Percentiles rank a stretch among this genome's conserved stretches.
Evolutionary conservation across 495 filamentous ascomycete species (phyloP).

Genomic region (Cercophora newfieldiana): DNA sequence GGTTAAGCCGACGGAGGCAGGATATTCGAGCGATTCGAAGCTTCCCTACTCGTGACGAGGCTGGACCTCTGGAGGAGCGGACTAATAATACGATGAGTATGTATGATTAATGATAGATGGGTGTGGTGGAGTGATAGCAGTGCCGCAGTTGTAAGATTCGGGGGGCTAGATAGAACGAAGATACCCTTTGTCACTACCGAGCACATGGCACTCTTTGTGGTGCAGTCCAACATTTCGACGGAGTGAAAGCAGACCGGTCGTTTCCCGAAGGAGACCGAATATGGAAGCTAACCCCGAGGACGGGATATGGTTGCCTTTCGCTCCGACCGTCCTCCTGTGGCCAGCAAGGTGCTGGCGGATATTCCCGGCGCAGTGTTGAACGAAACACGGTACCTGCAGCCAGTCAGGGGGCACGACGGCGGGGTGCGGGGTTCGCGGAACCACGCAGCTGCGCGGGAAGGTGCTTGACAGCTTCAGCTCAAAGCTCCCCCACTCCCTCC

Average conservation of each 20-base stretch:
- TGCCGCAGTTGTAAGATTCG: neutral
- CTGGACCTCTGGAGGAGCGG: neutral
- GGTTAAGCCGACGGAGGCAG: slow-evolving; percentile 43
- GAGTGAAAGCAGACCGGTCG: neutral
- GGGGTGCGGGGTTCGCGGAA: neutral
- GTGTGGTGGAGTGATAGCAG: neutral
- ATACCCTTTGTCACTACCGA: neutral
- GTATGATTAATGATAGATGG: neutral
- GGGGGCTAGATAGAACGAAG: neutral
- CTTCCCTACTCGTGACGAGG: slow-evolving; percentile 24
- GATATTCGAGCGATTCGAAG: slow-evolving; percentile 34
- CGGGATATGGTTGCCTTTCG: neutral
- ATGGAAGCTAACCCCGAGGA: neutral
- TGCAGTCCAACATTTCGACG: neutral
- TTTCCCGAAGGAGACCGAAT: neutral
- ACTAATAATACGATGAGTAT: too few species aligned
- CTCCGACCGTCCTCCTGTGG: neutral
- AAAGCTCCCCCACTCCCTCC: neutral
- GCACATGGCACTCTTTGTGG: neutral
- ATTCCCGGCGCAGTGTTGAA: neutral
- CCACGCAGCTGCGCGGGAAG: neutral
- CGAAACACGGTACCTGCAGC: neutral
- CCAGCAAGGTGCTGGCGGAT: neutral
- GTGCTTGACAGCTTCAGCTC: neutral
- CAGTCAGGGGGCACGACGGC: neutral